phyloP scores from a whole-genome alignment of 2,329 filamentous ascomycete genomes.

The Microdochium paspali region DNA sequence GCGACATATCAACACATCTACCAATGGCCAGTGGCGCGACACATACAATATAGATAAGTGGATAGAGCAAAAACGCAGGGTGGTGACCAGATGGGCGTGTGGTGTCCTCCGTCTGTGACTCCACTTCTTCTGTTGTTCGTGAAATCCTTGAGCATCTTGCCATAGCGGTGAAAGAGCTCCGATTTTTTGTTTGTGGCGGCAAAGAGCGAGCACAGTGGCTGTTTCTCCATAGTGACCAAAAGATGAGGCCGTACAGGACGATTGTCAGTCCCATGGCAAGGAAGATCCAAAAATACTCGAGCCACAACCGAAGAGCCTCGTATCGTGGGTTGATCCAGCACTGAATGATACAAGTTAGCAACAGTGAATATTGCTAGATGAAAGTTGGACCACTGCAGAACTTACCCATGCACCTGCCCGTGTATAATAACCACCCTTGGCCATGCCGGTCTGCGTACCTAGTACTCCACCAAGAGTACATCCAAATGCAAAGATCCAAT shows the following conservation, averaged over 20 bases:
- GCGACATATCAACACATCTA: conserved; percentile 3
- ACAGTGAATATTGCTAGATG: background rate
- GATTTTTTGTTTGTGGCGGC: background rate
- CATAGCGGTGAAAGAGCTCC: background rate
- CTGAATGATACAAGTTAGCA: conserved; percentile 9
- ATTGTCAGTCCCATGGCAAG: conserved; percentile 2
- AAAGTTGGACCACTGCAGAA: background rate
- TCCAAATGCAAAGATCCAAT: background rate
- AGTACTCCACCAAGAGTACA: background rate
- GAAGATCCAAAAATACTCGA: conserved; percentile 5
- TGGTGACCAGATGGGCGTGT: conserved; percentile 7
- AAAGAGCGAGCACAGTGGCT: conserved; percentile 5
- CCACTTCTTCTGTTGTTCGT: background rate
- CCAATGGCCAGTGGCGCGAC: conserved; percentile 6
- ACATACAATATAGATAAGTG: conserved; percentile 9
- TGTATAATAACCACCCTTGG: background rate
- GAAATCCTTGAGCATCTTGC: background rate
- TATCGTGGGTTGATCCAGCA: conserved; percentile 2
- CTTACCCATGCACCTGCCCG: background rate
- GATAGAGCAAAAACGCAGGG: conserved; percentile 9
- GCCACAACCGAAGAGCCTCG: conserved; percentile 1
- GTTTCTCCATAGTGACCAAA: conserved; percentile 6
- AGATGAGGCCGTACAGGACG: conserved; percentile 5
- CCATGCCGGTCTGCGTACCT: background rate
- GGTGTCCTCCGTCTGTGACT: background rate